A percentile compares a stretch with the other conserved stretches of the same genome.
phyloP scores from a whole-genome alignment of 148 eudicot genomes.

The Dianthus caryophyllus region DNA sequence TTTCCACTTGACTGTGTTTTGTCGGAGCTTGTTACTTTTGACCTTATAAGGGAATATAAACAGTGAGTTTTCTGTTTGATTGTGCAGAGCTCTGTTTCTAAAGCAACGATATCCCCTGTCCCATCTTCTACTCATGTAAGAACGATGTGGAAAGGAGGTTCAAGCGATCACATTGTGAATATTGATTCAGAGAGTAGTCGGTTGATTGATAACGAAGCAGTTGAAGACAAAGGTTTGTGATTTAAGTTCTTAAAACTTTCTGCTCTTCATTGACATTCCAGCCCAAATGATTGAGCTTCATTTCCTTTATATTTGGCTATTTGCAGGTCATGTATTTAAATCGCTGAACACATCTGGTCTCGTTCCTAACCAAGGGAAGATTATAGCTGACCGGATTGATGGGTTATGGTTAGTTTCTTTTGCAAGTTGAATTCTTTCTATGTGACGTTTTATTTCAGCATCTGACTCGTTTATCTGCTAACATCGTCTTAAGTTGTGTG shows the following conservation, averaged over 20 bases:
- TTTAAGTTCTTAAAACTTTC: conserved; percentile 5
- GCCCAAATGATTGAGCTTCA: conserved; percentile 13
- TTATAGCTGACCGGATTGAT: conserved; percentile 79
- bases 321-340: conserved; percentile 86
- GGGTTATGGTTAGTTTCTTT: conserved; percentile 68
- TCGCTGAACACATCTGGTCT: conserved; percentile 87
- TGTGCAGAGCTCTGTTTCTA: conserved; percentile 61
- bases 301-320: conserved; percentile 22
- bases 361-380: conserved; percentile 81
- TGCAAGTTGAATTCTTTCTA: background rate
- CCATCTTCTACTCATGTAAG: conserved; percentile 74
- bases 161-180: conserved; percentile 74
- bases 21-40: conserved; percentile 4
- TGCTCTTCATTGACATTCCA: background rate
- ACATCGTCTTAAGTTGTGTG: no score
- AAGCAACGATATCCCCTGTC: conserved; percentile 46
- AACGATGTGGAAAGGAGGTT: conserved; percentile 77
- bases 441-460: background rate
- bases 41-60: conserved; percentile 2
- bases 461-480: background rate
- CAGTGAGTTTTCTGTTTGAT: conserved; percentile 13
- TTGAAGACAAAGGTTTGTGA: conserved; percentile 81
- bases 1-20: conserved; percentile 3
- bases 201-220: conserved; percentile 52
- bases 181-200: conserved; percentile 80